Base-by-base conservation (phyloP, 805 yeast genomes). In the Monosporozyma yasuniensis region DNA sequence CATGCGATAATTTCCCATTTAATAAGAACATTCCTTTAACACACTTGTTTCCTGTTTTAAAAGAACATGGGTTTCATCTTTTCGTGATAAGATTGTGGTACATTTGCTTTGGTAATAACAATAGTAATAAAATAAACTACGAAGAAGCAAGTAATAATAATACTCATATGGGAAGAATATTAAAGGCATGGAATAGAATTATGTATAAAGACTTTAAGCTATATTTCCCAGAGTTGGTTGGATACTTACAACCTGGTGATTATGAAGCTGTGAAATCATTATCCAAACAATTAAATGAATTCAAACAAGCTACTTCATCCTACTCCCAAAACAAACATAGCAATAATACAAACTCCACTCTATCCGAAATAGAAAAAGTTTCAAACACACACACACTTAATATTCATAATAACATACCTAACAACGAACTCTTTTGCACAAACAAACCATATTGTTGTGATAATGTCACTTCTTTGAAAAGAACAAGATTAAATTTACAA, bases 181-280 rank as follows among this genome's bases (percentile, higher is more conserved):
- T 47, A 41, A 45, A 44, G 23, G 63, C 63, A 7, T 65, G 69
- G 69, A 65, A 65, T 49, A 57, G 68, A 32, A 56, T 62, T 2
- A 55, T 64, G 52, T 53, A 56, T 32, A 58, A 57, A 46, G 62
- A 57, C 14, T 65, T 65, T 46, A 61, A 56, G 28, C 8, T 39
- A 3, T 46, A 52, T 12, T 65, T 64, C 47, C 69, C 69, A 6
- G 66, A 63, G 30, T 50, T 64, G 12, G 18, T 54, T 7, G 65
- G 63, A 1, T 52, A 39, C 8, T 50, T 62, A 42, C 57, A 52
- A 22, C 50, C 55, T 16, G 64, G 64, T 38, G 66, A 62, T 47
- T 62, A 61, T 34, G 52, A 51, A 37, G 43, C 54, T 37, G 60
- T 56, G 1, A 60, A 57, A 42, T 46, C 27, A 27, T 52, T 47